Base-by-base conservation (phyloP, 306 rosid species). In the Sechiopsis laciniata region DNA sequence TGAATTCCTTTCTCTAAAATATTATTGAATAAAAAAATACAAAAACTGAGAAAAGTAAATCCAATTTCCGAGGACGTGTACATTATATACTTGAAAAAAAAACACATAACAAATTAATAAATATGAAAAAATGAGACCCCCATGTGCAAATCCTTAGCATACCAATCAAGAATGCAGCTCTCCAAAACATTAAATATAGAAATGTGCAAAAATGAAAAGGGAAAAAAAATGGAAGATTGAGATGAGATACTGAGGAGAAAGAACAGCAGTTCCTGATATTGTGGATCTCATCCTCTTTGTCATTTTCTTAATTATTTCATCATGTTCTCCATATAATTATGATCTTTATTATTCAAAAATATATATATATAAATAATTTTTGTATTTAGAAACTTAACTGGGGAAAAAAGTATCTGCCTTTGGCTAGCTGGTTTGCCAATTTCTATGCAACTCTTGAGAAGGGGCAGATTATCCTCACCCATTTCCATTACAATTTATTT, bases 201-300 rank as follows among this genome's bases (percentile, higher is more conserved):
- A 62, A 62, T 62, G 69, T 6, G 50, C 1, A 32, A 1, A 32
- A 26, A 7, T 19, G 17, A 16, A 62, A 13, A 7, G 19, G 20
- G 37, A 32, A 26, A 26, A 26, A 16, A n/a, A 37, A 35, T 35
- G 54, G 72, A 19, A 40, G 54, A 62, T 62, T 1, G 13, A 63
- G 19, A n/a, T 66, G 72, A 66, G 72, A 42, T 9, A 10, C 10
- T 19, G 32, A 10, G 10, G 55, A 19, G 32, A 40, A 16, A 65
- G n/a, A 8, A n/a, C 22, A 12, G 35, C 20, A 21, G 20, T 48
- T 68, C 57, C 73, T 68, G 14, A 46, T 48, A 68, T 46, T 68
- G 57, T 68, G 73, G 73, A 68, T 68, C 73, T 67, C 72, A 67
- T 67, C 48, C 17, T 67, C 55, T 42, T 5, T 24, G 17, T 13